These are phyloP conservation scores for Thermomucor indicae-seudaticae DNA, from an alignment of 371 early-diverging fungal species.

Conservation along the genomic window DNA sequence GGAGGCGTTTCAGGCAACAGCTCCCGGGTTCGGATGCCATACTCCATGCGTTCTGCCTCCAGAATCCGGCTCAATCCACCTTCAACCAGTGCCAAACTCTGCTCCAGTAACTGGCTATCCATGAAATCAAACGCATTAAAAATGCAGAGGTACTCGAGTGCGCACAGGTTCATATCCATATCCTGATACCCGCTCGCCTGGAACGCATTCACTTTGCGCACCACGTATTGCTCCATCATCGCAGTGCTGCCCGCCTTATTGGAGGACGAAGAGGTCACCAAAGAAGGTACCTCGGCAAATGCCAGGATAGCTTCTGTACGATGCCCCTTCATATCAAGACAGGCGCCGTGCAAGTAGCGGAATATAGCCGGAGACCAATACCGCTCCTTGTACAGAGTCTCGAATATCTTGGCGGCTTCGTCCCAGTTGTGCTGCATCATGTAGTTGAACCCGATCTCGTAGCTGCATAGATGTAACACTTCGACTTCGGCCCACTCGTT, in stretches of 20 bases:
- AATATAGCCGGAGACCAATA: constrained; percentile 64
- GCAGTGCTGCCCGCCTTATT: constrained; percentile 45
- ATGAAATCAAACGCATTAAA: constrained; percentile 59
- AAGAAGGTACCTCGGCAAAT: constrained; percentile 38
- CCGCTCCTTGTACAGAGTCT: constrained; percentile 46
- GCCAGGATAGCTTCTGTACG: constrained; percentile 48
- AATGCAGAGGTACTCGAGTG: constrained; percentile 54
- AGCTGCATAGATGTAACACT: constrained; percentile 46
- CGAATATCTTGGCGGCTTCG: constrained; percentile 47
- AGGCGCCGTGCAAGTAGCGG: constrained; percentile 54
- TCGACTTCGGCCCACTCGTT: constrained; percentile 53
- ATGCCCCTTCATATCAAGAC: constrained; percentile 47
- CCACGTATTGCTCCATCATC: constrained; percentile 52
- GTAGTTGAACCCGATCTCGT: constrained; percentile 58
- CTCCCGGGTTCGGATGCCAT: constrained; percentile 37
- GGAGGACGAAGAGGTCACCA: constrained; percentile 30
- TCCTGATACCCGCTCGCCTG: constrained; percentile 52
- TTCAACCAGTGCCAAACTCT: constrained; percentile 34
- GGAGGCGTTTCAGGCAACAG: constrained; percentile 39
- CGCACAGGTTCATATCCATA: constrained; percentile 48
- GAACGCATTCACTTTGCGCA: constrained; percentile 51
- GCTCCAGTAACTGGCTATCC: constrained; percentile 33
- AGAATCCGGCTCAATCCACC: constrained; percentile 29
- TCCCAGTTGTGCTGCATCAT: constrained; percentile 58
- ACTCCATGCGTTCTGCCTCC: constrained; percentile 44